Conservation (phyloP, 192 early-diverging fungal genomes). For the Coemansia aciculifera region DNA sequence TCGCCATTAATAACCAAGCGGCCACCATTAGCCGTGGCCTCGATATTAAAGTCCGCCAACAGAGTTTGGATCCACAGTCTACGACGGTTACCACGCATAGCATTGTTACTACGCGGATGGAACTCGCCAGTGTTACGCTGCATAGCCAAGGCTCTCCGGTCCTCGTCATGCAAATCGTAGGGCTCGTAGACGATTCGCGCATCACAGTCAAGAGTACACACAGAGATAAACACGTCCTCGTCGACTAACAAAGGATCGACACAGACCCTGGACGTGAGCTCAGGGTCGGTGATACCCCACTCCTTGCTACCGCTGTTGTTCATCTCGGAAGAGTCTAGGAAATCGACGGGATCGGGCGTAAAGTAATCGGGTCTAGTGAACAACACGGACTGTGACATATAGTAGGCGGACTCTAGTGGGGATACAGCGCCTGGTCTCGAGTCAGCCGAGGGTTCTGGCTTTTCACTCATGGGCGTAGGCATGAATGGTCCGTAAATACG, state of each 20-base stretch:
- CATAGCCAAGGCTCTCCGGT: constrained; percentile 7
- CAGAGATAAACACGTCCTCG: constrained; percentile 40
- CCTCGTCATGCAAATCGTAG: constrained; percentile 32
- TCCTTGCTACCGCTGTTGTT: constrained; percentile 14
- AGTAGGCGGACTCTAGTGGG: constrained; percentile 27
- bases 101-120: constrained; percentile 4
- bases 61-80: constrained; percentile 49
- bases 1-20: constrained; percentile 46
- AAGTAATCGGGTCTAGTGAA: constrained; percentile 43
- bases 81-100: constrained; percentile 18
- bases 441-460: not conserved
- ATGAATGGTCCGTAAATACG: constrained; percentile 36
- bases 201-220: constrained; percentile 33
- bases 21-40: constrained; percentile 27
- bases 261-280: constrained; percentile 38
- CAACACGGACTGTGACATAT: constrained; percentile 39
- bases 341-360: constrained; percentile 25
- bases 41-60: constrained; percentile 25
- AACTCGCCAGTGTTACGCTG: constrained; percentile 6
- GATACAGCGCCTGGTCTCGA: constrained; percentile 18
- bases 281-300: constrained; percentile 38
- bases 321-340: constrained; percentile 7
- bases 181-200: constrained; percentile 34
- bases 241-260: constrained; percentile 40
- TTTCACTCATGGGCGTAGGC: not conserved